Conservation (phyloP, 331 rosid species). For the Malus hybrid region DNA sequence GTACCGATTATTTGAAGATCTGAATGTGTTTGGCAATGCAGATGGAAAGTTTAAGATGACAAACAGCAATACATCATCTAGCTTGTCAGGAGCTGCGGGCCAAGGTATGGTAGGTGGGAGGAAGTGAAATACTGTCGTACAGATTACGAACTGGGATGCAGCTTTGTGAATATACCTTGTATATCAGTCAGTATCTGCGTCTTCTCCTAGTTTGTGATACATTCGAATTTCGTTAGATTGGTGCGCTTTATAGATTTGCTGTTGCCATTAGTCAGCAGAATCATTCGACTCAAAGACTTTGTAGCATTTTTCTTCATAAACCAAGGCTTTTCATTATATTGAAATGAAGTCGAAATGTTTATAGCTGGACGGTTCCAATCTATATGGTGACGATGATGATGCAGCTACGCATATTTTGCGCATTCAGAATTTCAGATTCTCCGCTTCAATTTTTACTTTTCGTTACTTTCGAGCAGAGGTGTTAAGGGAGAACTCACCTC, state of each 20-base stretch:
- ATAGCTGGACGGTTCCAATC: too few species aligned
- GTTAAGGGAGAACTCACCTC: too few species aligned
- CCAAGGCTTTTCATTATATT: not conserved
- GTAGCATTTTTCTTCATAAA: not conserved
- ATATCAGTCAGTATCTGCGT: constrained; percentile 12
- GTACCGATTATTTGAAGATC: constrained; percentile 85
- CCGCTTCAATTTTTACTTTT: not conserved
- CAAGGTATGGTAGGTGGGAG: constrained; percentile 85
- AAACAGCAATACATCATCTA: constrained; percentile 47
- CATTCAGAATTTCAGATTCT: not conserved
- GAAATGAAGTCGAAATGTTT: not conserved
- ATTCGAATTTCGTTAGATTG: too few species aligned
- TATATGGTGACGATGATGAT: too few species aligned
- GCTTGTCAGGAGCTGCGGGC: constrained; percentile 61
- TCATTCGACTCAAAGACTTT: not conserved
- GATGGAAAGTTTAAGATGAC: constrained; percentile 69
- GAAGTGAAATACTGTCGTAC: constrained; percentile 32
- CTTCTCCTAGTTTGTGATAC: constrained; percentile 16
- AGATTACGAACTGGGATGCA: constrained; percentile 11
- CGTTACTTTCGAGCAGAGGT: too few species aligned
- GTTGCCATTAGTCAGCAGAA: constrained; percentile 10
- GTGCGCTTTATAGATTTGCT: not conserved
- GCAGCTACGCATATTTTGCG: not conserved
- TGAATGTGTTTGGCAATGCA: constrained; percentile 77
- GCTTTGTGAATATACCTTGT: constrained; percentile 40